Base-by-base conservation (phyloP, 2,329 filamentous ascomycete species). In the Alternaria sp. region DNA sequence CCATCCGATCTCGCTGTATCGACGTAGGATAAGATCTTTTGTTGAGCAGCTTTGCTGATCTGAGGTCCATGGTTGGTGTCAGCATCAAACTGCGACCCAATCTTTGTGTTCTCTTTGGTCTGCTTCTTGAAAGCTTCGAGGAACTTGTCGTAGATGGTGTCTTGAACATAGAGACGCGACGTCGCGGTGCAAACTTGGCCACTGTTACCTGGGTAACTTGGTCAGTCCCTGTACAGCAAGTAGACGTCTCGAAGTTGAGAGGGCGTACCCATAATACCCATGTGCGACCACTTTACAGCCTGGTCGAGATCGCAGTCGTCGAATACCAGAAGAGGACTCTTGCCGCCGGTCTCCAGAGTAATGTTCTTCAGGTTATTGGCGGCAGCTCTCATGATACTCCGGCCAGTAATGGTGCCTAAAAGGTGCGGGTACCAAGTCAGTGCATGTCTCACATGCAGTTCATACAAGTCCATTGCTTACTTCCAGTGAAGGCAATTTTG, bases 101-200 rank as follows among this genome's bases (percentile, higher is more conserved):
- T 81, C 67, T 0, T 43, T 70, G 67, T 36, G 9, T 22, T 57
- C 52, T 81, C 79, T 26, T 26, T 26, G 47, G 82, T 81, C 24
- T 81, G 79, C 39, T 79, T 75, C 8, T 81, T 75, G 7, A 83
- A 65, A 2, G 78, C 80, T 2, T 78, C 74, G 3, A 84, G 75
- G 75, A 90, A 54, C 20, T 47, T 46, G 14, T 47, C 51, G 30
- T 28, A 28, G 51, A 89, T 84, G 3, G 78, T 80, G 64, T 87
- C 84, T 68, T 89, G 87, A 2, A 90, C 83, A 68, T 87, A 89
- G 30, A 89, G 76, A 1, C 87, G 80, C 76, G 89, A 89, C 4
- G 55, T 18, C 4, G 56, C 36, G 20, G 65, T 47, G 83, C 73
- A 46, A 43, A 75, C 24, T 26, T 26, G 24, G 24, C 24, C 24